A percentile compares a stretch with the other conserved stretches of the same genome.
phyloP scores from a whole-genome alignment of 2,329 filamentous ascomycete genomes.

The Fusarium sulawesiense region DNA sequence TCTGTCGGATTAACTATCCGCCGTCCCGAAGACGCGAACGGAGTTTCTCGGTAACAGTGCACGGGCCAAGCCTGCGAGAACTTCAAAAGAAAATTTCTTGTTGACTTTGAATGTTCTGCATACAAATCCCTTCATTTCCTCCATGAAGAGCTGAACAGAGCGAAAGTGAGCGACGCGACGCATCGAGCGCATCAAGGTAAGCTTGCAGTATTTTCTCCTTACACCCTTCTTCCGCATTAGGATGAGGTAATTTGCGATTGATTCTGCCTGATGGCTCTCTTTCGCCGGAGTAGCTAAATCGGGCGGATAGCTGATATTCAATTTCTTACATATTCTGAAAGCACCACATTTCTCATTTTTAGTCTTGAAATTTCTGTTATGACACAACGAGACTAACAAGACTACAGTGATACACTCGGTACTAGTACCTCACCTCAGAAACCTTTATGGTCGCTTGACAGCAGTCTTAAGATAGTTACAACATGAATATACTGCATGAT shows the following conservation, averaged over 20 bases:
- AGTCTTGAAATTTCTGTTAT: conserved; percentile 40
- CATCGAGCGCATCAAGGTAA: conserved; percentile 46
- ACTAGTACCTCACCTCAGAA: neutral
- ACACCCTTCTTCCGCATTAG: conserved; percentile 54
- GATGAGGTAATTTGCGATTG: conserved; percentile 99
- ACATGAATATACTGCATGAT: neutral
- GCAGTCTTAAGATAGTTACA: too few species aligned
- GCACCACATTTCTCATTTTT: conserved; percentile 22
- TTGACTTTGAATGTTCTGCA: neutral
- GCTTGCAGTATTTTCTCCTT: conserved; percentile 14
- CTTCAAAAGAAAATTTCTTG: conserved; percentile 47
- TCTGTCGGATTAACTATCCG: conserved; percentile 46
- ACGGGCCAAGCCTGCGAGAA: conserved; percentile 39
- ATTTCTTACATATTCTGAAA: conserved; percentile 99
- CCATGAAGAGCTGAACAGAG: conserved; percentile 38
- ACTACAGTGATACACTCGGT: conserved; percentile 33
- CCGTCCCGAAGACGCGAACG: conserved; percentile 32
- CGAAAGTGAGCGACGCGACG: neutral
- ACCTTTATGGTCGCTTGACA: neutral
- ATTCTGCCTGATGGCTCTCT: conserved; percentile 85
- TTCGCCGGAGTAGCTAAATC: conserved; percentile 89
- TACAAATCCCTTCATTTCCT: conserved; percentile 6
- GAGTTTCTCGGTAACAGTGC: conserved; percentile 11
- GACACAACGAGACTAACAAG: conserved; percentile 43
- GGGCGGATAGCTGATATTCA: conserved; percentile 84